Evolutionary conservation across 371 early-diverging fungal genomes (phyloP).

Genomic region (Batkoa obscura): DNA sequence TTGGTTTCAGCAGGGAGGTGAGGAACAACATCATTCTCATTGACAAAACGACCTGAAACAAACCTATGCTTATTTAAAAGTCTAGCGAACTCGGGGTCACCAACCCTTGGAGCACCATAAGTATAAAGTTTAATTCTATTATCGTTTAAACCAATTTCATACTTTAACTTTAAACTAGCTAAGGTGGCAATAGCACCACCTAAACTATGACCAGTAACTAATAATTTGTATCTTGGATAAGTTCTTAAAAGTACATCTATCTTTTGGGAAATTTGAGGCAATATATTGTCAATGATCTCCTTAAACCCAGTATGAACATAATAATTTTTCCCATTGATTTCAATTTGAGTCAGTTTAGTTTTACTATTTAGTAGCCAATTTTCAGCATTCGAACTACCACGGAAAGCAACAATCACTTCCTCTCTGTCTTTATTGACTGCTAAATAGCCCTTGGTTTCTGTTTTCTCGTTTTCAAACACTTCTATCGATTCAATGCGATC

Average conservation of each 20-base stretch:
- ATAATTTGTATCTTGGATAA: not conserved
- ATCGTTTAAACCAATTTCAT: not conserved
- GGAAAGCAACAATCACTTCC: not conserved
- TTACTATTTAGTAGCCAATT: not conserved
- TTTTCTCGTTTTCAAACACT: not conserved
- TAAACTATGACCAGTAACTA: not conserved
- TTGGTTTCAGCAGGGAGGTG: not conserved
- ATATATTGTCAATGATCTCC: not conserved
- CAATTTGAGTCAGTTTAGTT: not conserved
- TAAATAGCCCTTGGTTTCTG: not conserved
- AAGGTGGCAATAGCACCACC: not conserved
- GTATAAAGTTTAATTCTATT: not conserved
- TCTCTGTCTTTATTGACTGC: not conserved
- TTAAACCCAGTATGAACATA: not conserved
- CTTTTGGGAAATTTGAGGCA: not conserved
- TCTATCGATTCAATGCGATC: not conserved
- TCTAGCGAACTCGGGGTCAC: not conserved
- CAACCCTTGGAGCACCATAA: not conserved
- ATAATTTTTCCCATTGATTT: not conserved
- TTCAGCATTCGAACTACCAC: not conserved
- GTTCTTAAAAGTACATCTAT: not conserved
- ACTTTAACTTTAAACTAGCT: not conserved
- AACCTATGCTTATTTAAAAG: not conserved
- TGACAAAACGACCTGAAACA: not conserved
- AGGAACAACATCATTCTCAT: not conserved